Conservation (phyloP, 2,329 filamentous ascomycete genomes). For the Trichoderma citrinoviride region DNA sequence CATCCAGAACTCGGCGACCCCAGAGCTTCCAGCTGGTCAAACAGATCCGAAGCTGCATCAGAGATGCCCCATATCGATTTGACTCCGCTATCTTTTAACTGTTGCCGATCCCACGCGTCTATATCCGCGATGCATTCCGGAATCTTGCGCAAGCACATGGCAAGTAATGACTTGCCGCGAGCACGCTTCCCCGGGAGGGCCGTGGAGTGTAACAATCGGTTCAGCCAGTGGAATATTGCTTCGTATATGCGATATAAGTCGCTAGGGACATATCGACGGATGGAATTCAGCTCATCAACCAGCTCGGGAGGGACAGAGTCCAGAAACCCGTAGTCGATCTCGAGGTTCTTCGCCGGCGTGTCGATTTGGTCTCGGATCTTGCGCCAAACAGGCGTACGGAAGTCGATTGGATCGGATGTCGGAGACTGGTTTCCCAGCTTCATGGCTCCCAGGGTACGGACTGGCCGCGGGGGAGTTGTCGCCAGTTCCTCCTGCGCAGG, state of each 20-base stretch:
- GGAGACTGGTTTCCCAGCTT: slow-evolving; percentile 31
- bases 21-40: slow-evolving; percentile 37
- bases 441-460: slow-evolving; percentile 34
- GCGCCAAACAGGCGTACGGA: slow-evolving; percentile 32
- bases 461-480: slow-evolving; percentile 27
- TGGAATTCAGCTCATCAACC: slow-evolving; percentile 26
- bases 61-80: slow-evolving; percentile 31
- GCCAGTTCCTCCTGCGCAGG: neutral
- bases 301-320: slow-evolving; percentile 23
- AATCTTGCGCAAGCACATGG: slow-evolving; percentile 38
- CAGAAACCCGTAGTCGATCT: neutral
- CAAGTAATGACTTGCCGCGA: slow-evolving; percentile 35
- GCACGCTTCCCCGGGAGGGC: slow-evolving; percentile 24
- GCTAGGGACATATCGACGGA: slow-evolving; percentile 28
- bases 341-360: slow-evolving; percentile 9
- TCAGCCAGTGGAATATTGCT: slow-evolving; percentile 35
- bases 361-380: slow-evolving; percentile 29
- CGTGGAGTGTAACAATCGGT: slow-evolving; percentile 33
- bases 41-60: slow-evolving; percentile 34
- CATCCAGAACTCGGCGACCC: slow-evolving; percentile 33
- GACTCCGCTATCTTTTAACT: slow-evolving; percentile 26
- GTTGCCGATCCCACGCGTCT: slow-evolving; percentile 34
- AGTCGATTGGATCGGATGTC: slow-evolving; percentile 28
- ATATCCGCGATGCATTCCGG: slow-evolving; percentile 34
- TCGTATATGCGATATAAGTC: slow-evolving; percentile 34